Evolutionary conservation across 202 grass and related monocot species (phyloP).

Genomic region (Musa balbisiana): DNA sequence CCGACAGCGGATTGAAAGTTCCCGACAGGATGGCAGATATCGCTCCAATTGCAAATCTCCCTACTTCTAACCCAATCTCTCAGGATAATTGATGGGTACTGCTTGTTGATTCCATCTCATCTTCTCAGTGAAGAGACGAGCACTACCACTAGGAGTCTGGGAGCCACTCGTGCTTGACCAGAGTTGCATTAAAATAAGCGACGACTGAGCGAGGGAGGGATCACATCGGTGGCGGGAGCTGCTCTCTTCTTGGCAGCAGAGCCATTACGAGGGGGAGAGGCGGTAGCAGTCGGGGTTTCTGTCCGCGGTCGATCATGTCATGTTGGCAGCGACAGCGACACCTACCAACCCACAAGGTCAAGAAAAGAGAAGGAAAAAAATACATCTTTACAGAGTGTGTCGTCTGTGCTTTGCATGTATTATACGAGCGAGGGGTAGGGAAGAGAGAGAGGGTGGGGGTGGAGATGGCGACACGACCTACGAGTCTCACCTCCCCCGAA

Average conservation of each 20-base stretch:
- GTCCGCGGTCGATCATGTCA: neutral
- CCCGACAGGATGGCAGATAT: slow-evolving; percentile 22
- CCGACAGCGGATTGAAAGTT: slow-evolving; percentile 28
- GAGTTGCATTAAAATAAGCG: neutral
- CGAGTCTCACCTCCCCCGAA: neutral
- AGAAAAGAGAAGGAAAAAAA: neutral
- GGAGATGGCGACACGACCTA: slow-evolving; percentile 2
- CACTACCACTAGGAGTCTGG: no score
- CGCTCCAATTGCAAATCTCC: slow-evolving; percentile 2
- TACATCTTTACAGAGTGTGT: no score
- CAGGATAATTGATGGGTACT: neutral
- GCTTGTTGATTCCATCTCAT: neutral
- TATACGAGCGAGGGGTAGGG: neutral
- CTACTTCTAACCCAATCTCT: neutral
- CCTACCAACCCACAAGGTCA: neutral
- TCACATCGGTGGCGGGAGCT: no score
- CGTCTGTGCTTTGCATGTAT: no score
- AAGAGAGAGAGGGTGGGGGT: neutral
- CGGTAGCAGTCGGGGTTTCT: no score
- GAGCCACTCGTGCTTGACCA: no score
- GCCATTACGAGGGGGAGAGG: neutral
- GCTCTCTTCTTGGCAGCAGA: neutral
- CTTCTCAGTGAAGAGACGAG: no score
- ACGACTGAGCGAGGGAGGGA: neutral
- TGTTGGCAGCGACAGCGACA: slow-evolving; percentile 4